phyloP scores from a whole-genome alignment of 352 stramenopile genomes.

The Phytophthora ramorum region DNA sequence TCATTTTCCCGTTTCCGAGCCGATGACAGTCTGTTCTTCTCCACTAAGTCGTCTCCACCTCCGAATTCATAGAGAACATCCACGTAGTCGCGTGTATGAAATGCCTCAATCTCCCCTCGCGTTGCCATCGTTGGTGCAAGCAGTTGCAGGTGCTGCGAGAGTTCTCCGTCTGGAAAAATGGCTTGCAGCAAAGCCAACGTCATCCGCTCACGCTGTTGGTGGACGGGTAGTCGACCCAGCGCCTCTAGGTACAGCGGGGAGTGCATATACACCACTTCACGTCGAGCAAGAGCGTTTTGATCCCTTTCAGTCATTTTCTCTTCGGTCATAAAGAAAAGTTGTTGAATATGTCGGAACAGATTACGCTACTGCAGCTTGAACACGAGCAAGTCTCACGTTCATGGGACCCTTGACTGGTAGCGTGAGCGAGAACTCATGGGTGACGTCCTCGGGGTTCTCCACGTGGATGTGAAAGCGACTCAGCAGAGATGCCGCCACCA shows the following conservation, averaged over 20 bases:
- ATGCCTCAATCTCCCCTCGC: slow-evolving; percentile 33
- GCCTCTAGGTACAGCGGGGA: slow-evolving; percentile 29
- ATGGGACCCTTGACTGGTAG: slow-evolving; percentile 46
- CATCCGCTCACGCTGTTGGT: slow-evolving; percentile 50
- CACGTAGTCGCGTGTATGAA: slow-evolving; percentile 39
- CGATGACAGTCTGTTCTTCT: background rate
- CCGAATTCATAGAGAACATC: slow-evolving; percentile 8
- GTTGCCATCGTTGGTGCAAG: slow-evolving; percentile 43
- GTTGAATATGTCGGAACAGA: background rate
- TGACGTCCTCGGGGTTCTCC: slow-evolving; percentile 27
- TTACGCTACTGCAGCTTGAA: slow-evolving; percentile 6
- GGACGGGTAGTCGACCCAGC: slow-evolving; percentile 44
- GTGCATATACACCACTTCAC: slow-evolving; percentile 15
- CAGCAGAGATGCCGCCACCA: slow-evolving; percentile 38
- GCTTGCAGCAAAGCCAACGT: slow-evolving; percentile 47
- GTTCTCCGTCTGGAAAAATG: slow-evolving; percentile 15
- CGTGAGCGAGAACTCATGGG: slow-evolving; percentile 43
- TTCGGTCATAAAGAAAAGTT: background rate
- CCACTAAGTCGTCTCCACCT: background rate
- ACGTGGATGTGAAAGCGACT: slow-evolving; percentile 47
- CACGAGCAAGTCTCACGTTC: slow-evolving; percentile 27
- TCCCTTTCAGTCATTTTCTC: background rate
- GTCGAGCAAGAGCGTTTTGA: background rate
- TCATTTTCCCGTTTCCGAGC: slow-evolving; percentile 1
- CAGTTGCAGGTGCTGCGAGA: slow-evolving; percentile 39